Evolutionary conservation across 1,284 basidiomycete genomes (phyloP).

Genomic region (Abortiporus biennis): DNA sequence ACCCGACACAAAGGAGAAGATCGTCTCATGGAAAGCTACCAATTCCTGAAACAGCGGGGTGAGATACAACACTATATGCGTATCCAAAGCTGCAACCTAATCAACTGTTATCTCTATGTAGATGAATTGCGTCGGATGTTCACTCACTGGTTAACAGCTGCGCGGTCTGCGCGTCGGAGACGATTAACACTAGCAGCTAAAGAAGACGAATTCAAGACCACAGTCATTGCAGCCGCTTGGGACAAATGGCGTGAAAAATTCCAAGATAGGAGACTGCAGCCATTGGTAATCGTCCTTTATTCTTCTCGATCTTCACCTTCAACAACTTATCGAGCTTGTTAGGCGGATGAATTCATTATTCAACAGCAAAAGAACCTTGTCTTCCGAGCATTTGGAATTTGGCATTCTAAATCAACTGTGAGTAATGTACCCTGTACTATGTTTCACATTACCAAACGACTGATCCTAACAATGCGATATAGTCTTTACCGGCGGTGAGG

Average conservation of each 20-base stretch:
- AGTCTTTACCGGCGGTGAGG: conserved; percentile 72
- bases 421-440: conserved; percentile 12
- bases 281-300: conserved; percentile 38
- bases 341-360: conserved; percentile 58
- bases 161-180: conserved; percentile 52
- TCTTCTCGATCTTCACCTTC: background rate
- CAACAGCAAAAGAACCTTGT: conserved; percentile 55
- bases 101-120: background rate
- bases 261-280: conserved; percentile 53
- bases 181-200: conserved; percentile 50
- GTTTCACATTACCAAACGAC: conserved; percentile 11
- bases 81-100: background rate
- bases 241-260: conserved; percentile 73
- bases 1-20: conserved; percentile 61
- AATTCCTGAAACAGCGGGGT: conserved; percentile 74
- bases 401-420: conserved; percentile 71
- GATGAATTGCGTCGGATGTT: conserved; percentile 52
- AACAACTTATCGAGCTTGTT: conserved; percentile 10
- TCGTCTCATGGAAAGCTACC: conserved; percentile 75
- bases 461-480: conserved; percentile 7
- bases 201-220: conserved; percentile 54
- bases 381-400: conserved; percentile 61
- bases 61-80: too few species aligned
- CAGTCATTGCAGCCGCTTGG: conserved; percentile 51
- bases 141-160: conserved; percentile 58